Base-by-base conservation (phyloP, 805 yeast species). In the Myxozyma lipomycoides region DNA sequence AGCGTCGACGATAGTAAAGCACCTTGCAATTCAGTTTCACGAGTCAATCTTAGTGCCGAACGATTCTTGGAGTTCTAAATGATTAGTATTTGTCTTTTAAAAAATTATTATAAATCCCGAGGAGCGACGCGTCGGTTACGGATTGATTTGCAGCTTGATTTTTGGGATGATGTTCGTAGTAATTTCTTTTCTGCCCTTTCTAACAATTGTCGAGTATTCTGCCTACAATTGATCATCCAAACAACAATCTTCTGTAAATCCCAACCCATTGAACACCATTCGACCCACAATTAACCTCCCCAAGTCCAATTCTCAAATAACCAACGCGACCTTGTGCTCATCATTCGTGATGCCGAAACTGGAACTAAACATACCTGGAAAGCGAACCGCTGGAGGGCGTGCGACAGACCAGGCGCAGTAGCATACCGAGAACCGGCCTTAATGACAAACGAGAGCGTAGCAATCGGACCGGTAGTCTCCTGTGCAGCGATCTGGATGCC, bases 1-100 rank as follows among this genome's bases (percentile, higher is more conserved):
- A 88, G 83, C 50, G 67, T 64, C 40, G 95, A 75, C 44, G 77
- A 66, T 70, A 88, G 79, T 54, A 71, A 72, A 67, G 96, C 98
- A 61, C 98, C 98, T 60, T 91, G 77, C 60, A 93, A 79, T 75
- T 91, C 98, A 45, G 90, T 74, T 74, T 93, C 98, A 73, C 98
- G 86, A 66, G 89, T 85, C 65, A 90, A 77, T 75, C 98, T 86
- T 68, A 93, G 78, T 22, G 93, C 96, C 18, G 96, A 84, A 70
- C 88, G 87, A 62, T 80, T 70, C 56, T 76, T 76, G 50, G 96
- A 88, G 77, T 85, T 83, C 67, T 84, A 80, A 22, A 19, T 12
- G 12, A 28, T 9, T 9, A 28, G n/a, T n/a, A n/a, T n/a, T n/a
- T n/a, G n/a, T n/a, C n/a, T n/a, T n/a, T n/a, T n/a, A 28, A 28